phyloP scores from a whole-genome alignment of 2,329 filamentous ascomycete genomes.

The Sclerotiophoma versabilis region DNA sequence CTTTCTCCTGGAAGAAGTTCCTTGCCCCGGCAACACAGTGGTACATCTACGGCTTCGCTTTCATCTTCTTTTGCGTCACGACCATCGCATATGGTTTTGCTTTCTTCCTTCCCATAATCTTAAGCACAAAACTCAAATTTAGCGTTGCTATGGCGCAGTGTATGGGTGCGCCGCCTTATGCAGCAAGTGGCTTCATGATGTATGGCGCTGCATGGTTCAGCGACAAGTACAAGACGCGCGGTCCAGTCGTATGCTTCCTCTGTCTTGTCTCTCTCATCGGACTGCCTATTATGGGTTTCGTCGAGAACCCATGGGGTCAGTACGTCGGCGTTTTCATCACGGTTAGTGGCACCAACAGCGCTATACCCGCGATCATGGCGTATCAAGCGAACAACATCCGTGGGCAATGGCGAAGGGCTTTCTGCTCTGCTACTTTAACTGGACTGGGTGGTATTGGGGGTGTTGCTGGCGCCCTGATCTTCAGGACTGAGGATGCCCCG shows the following conservation, averaged over 20 bases:
- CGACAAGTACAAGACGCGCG: constrained; percentile 35
- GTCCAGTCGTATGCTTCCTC: constrained; percentile 29
- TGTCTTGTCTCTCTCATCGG: constrained; percentile 33
- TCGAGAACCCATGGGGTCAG: constrained; percentile 30
- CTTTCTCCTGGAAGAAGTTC: constrained; percentile 31
- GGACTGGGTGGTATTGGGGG: constrained; percentile 33
- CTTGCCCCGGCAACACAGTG: constrained; percentile 31
- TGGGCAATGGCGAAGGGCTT: constrained; percentile 33
- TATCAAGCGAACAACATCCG: constrained; percentile 35
- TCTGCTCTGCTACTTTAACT: constrained; percentile 31
- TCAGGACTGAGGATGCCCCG: constrained; percentile 31
- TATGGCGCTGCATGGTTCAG: constrained; percentile 32
- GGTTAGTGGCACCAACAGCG: constrained; percentile 27
- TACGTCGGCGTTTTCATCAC: constrained; percentile 37
- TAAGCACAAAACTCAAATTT: constrained; percentile 32
- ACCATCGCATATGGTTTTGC: constrained; percentile 34
- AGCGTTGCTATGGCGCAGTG: constrained; percentile 35
- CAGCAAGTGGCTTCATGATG: constrained; percentile 35
- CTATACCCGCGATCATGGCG: constrained; percentile 31
- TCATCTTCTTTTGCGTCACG: constrained; percentile 31
- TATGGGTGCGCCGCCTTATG: constrained; percentile 35
- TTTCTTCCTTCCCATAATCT: constrained; percentile 34
- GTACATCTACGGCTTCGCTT: constrained; percentile 34
- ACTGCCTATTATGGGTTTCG: constrained; percentile 37
- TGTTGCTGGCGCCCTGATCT: constrained; percentile 33